Evolutionary conservation across 2,329 filamentous ascomycete genomes (phyloP), one percentile per base, ranked within the genome.

Genomic region (Fusarium hostae): DNA sequence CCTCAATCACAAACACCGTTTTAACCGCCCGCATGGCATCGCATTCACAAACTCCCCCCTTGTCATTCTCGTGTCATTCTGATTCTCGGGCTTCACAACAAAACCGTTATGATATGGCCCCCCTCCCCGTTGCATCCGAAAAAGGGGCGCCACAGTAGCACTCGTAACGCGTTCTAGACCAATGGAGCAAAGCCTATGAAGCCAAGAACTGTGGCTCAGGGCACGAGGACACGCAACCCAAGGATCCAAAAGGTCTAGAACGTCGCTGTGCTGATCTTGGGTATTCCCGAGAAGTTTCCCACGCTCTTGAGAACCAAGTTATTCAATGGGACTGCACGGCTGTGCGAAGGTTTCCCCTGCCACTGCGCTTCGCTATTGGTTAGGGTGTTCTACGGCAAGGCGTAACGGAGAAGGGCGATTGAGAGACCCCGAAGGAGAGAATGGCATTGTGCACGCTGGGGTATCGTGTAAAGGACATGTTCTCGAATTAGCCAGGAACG

Each of bases 271-370:
- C 15, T 32, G 43, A 50, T 45, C 39, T 44, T 69, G 70, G 70
- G 28, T 76, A 76, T 73, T 76, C 62, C 73, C 73, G 73, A 75
- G 51, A 40, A 59, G 73, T 75, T 76, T 74, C 59, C 72, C 61
- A 68, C 43, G 35, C 30, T 35, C 39, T 9, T 24, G 15, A 54
- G 10, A 26, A 41, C 15, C 13, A 59, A 41, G 12, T 37, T n/a
- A 24, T 35, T 51, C 43, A 69, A 50, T 68, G 16, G 34, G 65
- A 39, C 16, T 20, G 9, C 20, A 41, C 43, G 59, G 50, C 37
- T 44, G 45, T n/a, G 37, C 43, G 39, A 45, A 54, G 50, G 52
- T 65, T 62, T 26, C 56, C 35, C 24, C 34, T 12, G 40, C 32
- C 30, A 50, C 24, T 37, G 24, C 15, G 22, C 5, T 20, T 52